phyloP scores from a whole-genome alignment of 768 basidiomycete species.

The Fomitopsis pulvina region DNA sequence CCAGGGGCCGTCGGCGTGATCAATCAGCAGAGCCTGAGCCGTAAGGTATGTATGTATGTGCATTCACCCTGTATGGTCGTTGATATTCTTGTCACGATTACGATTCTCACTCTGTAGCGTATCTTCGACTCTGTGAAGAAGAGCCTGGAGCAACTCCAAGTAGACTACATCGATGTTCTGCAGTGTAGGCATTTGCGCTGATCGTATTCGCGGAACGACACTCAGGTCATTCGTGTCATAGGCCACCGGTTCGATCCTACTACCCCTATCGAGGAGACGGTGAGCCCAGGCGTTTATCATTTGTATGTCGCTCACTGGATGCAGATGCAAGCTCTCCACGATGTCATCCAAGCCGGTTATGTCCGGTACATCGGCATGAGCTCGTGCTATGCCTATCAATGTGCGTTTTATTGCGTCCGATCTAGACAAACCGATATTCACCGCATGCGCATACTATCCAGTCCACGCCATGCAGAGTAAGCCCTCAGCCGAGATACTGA shows the following conservation, averaged over 20 bases:
- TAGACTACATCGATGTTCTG: slow-evolving; percentile 72
- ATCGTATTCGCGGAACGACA: neutral
- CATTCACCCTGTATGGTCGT: neutral
- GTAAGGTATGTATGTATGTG: slow-evolving; percentile 28
- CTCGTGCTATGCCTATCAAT: slow-evolving; percentile 31
- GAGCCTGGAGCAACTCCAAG: slow-evolving; percentile 57
- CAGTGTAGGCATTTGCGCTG: slow-evolving; percentile 39
- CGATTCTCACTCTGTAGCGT: slow-evolving; percentile 32
- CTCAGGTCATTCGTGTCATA: slow-evolving; percentile 17
- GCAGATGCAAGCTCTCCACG: slow-evolving; percentile 40
- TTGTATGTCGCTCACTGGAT: neutral
- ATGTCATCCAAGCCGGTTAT: slow-evolving; percentile 38
- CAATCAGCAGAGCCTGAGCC: slow-evolving; percentile 39
- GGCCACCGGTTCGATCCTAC: slow-evolving; percentile 27
- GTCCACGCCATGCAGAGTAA: slow-evolving; percentile 25
- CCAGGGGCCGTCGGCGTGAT: slow-evolving; percentile 36
- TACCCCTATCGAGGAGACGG: slow-evolving; percentile 36
- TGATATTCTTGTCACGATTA: neutral
- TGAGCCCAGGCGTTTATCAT: slow-evolving; percentile 1
- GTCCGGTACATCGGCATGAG: slow-evolving; percentile 37
- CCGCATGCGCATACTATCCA: neutral
- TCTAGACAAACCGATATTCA: neutral
- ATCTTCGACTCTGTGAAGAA: slow-evolving; percentile 66
- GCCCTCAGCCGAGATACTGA: neutral
- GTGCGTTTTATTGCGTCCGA: slow-evolving; percentile 11